Evolutionary conservation across 1,139 yeast species (phyloP), one percentile per base, ranked within the genome.

Genomic region (Sugiyamaella grinbergsii): DNA sequence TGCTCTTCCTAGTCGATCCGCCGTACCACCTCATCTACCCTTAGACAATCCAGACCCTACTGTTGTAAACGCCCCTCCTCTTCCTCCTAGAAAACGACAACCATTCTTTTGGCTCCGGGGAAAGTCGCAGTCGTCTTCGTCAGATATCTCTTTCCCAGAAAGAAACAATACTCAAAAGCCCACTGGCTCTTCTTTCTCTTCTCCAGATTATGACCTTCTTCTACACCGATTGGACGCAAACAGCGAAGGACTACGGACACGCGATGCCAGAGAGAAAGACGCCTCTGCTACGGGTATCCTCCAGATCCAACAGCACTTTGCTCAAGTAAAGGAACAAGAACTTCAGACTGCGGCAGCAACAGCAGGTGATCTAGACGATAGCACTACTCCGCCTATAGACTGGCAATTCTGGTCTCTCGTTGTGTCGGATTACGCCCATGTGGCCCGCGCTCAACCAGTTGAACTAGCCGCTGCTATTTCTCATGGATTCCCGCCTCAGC

Each of bases 361-460:
- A 10, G 22, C 44, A n/a, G n/a, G n/a, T 13, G 49, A 38, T 26
- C 43, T 45, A 5, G 51, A 37, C 16, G 54, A 56, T 18, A 56
- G 62, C 24, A 66, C 69, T 42, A 66, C 57, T 33, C 52, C 66
- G 26, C 55, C 65, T 15, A 74, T 78, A 65, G 91, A 87, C 65
- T 90, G 96, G 96, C 87, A 84, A 42, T 85, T 88, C 63, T 93
- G 98, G 98, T 80, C 89, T 5, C 74, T 74, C 36, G 86, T 90
- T 13, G 89, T 89, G 6, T 81, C 83, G 57, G 84, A 86, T 64
- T 90, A 88, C 63, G 75, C 81, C 26, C 64, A 71, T 1, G 83
- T 85, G n/a, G 89, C 89, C 1, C 73, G 77, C 45, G 71, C 77
- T 31, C 80, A 81, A 29, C 83, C 91, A 1, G 77, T 77, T 11